Base-by-base conservation (phyloP, 23 red algal species). In the Gracilariopsis chorda region DNA sequence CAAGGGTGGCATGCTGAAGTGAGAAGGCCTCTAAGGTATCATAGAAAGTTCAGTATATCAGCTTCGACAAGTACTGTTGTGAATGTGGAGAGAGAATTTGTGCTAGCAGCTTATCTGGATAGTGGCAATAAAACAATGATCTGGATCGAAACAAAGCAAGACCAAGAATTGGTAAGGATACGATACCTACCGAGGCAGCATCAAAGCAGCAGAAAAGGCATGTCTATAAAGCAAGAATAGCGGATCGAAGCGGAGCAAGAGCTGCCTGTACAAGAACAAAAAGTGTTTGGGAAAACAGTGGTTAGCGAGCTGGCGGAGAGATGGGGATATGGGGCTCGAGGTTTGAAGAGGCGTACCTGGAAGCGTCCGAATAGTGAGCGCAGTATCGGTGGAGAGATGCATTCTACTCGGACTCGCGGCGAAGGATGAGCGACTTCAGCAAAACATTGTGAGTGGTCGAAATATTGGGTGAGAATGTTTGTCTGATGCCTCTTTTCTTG, bases 71-170 rank as follows among this genome's bases (percentile, higher is more conserved):
- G 44, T 34, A 60, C 52, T 17, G 37, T 40, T 19, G 23, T 51
- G 17, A 47, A 48, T 43, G 52, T 39, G 14, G 51, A 24, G 42
- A 93, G 37, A 32, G 78, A 72, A 9, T 32, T 80, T 36, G 58
- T 91, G n/a, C n/a, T 19, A 98, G 68, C 28, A 92, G 63, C 37
- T 43, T n/a, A 43, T 98, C 95, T 4, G 95, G 95, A 59, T 91
- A 98, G 51, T 98, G 95, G 65, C 95, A 98, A 35, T 98, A 98
- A 34, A 94, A 98, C 10, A 94, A 19, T 0, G 73, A 42, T 21
- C 88, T 39, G 35, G 81, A 55, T 34, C 94, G 61, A 45, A 86
- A 88, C 1, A 88, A 21, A 4, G 79, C 75, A 36, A 98, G 82
- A 17, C 94, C 16, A 7, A 98, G 13, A 11, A 92, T 48, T 30